Percentiles rank a stretch among this genome's conserved stretches.
phyloP scores from a whole-genome alignment of 805 yeast species.

The Ogataea methanolica region DNA sequence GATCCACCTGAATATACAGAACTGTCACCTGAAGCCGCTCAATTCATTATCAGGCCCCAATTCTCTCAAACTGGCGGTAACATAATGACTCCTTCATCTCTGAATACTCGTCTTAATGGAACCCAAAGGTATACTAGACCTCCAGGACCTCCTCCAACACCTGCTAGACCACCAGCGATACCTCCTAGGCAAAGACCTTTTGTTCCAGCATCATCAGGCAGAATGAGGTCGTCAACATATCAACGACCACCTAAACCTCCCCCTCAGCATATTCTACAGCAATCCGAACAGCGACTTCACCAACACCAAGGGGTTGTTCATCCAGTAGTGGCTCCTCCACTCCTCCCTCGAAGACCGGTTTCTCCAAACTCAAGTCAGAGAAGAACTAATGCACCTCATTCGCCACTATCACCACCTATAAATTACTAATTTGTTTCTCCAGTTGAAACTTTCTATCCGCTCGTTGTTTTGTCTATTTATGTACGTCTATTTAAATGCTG shows the following conservation, averaged over 20 bases:
- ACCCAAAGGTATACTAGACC: constrained; percentile 9
- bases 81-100: constrained; percentile 10
- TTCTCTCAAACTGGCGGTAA: constrained; percentile 28
- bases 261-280: background rate
- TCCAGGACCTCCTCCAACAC: constrained; percentile 8
- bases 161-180: constrained; percentile 1
- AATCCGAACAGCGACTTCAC: background rate
- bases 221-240: too few relatives aligned
- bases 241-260: background rate
- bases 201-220: constrained; percentile 2
- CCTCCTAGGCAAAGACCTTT: background rate
- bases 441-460: too few relatives aligned
- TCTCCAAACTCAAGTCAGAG: background rate
- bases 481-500: too few relatives aligned
- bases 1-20: constrained; percentile 36
- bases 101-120: constrained; percentile 8
- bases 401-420: background rate
- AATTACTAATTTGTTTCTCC: background rate
- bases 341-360: constrained; percentile 5
- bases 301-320: constrained; percentile 6
- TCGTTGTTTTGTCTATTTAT: too few relatives aligned
- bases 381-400: background rate
- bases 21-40: constrained; percentile 22
- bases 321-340: constrained; percentile 13
- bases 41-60: constrained; percentile 19